Percentiles rank a stretch among this genome's conserved stretches.
Evolutionary conservation across 345 rosid species (phyloP).

Genomic region (Acer yangbiense): DNA sequence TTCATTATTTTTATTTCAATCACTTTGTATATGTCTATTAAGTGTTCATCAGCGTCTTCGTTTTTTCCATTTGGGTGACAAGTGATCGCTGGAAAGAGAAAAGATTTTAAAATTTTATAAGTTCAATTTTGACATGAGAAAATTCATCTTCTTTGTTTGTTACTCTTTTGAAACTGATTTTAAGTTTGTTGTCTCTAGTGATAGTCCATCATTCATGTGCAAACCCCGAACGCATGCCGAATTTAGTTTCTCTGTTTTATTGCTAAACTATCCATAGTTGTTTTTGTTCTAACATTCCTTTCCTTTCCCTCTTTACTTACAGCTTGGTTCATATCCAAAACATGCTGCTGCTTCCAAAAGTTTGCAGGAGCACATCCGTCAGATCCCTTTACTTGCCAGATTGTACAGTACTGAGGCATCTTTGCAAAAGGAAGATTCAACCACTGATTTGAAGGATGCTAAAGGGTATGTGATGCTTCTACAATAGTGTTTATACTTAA

Average conservation of each 20-base stretch:
- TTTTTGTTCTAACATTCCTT: not conserved
- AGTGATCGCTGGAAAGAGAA: no score
- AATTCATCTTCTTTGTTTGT: no score
- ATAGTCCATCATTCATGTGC: no score
- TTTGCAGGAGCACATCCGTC: conserved; percentile 31
- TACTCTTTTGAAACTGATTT: not conserved
- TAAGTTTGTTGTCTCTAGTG: not conserved
- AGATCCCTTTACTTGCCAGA: conserved; percentile 40
- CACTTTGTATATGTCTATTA: no score
- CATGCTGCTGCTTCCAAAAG: conserved; percentile 39
- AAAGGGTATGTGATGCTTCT: conserved; percentile 41
- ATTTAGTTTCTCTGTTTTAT: not conserved
- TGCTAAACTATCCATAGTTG: not conserved
- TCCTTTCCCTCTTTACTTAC: not conserved
- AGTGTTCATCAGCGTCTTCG: no score
- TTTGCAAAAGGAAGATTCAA: conserved; percentile 45
- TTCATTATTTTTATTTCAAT: no score
- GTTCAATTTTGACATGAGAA: no score
- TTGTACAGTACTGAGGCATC: conserved; percentile 57
- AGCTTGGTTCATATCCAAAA: conserved; percentile 52
- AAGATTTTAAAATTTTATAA: no score
- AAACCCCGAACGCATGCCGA: not conserved
- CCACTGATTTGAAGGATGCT: conserved; percentile 23
- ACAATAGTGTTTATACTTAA: not conserved
- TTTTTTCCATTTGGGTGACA: no score